Evolutionary conservation across 305 asterid species (phyloP), one percentile per base, ranked within the genome.

Genomic region (Rubia tinctorum): DNA sequence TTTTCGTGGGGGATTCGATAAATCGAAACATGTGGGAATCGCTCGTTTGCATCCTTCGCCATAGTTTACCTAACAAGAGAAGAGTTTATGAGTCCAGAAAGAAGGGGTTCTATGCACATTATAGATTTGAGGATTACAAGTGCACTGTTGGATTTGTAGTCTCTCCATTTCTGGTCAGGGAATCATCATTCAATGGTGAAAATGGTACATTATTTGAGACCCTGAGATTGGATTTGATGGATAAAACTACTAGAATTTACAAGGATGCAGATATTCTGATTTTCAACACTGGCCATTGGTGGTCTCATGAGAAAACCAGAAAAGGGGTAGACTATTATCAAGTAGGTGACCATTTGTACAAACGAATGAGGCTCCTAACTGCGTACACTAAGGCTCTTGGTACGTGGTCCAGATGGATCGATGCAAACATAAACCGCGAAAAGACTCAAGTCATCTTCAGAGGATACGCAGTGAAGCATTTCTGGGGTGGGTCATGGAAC

Each of bases 1-100:
- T 94, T 15, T 91, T 94, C n/a, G 97, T 91, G n/a, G 98, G 98
- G 61, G 98, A 94, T 80, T 93, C 98, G 0, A 86, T 93, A 69
- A 91, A 91, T 80, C 82, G 98, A 76, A 93, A 93, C 88, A 90
- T 90, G 98, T 94, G 98, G 98, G 98, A 94, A 79, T 91, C 98
- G 71, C 95, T 94, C 68, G 91, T 90, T 67, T 94, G 99, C 84
- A 75, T 86, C 20, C 97, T 94, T 73, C 95, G 95, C 71, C 88
- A 87, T 30, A 92, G 93, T 34, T 78, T 90, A 39, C 77, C 77
- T 65, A 86, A 94, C 84, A 88, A 88, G 79, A 83, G 73, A 76
- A 83, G 86, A 73, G 93, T 94, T 40, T 88, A 86, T 75, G 98
- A 94, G 88, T 94, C 92, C 85, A 94, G 92, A 70, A 94, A 91